phyloP scores from a whole-genome alignment of 768 basidiomycete species.

The Hemileccinum impolitum region DNA sequence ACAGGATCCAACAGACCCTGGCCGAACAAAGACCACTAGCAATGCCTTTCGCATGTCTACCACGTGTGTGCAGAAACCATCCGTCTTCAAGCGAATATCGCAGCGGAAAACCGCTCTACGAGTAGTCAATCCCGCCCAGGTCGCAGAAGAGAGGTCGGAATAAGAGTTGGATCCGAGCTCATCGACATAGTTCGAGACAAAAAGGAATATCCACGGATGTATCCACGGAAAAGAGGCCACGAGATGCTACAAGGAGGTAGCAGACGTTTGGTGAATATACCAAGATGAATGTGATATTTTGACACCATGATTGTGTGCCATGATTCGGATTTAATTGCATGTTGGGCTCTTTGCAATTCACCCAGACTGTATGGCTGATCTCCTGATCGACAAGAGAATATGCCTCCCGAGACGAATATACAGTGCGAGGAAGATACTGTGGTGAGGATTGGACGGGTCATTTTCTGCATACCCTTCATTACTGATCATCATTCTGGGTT shows the following conservation, averaged over 20 bases:
- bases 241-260: constrained; percentile 59
- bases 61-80: constrained; percentile 26
- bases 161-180: constrained; percentile 42
- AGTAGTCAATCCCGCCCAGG: constrained; percentile 36
- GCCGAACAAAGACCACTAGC: constrained; percentile 43
- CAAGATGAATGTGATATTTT: constrained; percentile 75
- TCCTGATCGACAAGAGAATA: constrained; percentile 49
- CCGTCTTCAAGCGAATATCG: constrained; percentile 42
- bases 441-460: constrained; percentile 54
- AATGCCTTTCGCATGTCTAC: constrained; percentile 37
- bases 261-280: constrained; percentile 61
- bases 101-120: constrained; percentile 41
- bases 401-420: no score
- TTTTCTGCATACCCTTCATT: neutral
- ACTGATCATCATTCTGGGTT: constrained; percentile 69
- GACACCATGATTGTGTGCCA: constrained; percentile 98
- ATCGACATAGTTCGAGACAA: constrained; percentile 39
- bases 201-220: constrained; percentile 49
- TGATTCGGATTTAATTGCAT: constrained; percentile 98
- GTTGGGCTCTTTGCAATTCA: constrained; percentile 42
- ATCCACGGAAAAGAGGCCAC: constrained; percentile 37
- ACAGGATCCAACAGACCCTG: constrained; percentile 66
- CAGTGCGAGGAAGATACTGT: constrained; percentile 88
- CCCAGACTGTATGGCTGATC: constrained; percentile 16
- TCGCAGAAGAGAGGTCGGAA: no score